Conservation (phyloP, 306 rosid species). For the Gleditsia sinensis region DNA sequence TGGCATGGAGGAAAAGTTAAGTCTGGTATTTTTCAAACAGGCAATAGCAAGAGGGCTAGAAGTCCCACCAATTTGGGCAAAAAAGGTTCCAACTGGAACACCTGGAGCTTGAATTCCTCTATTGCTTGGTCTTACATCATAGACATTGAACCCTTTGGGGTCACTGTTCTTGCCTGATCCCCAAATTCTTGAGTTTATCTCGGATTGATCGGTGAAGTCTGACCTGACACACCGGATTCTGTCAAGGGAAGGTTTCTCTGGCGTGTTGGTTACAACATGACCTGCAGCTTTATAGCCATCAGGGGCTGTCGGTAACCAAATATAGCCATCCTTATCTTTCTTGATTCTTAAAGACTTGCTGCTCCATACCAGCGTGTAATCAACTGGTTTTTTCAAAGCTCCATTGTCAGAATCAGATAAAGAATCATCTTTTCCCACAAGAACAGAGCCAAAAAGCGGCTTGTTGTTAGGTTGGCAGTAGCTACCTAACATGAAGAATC, state of each 20-base stretch:
- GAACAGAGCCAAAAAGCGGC: slow-evolving; percentile 60
- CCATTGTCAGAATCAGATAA: neutral
- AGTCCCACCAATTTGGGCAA: slow-evolving; percentile 38
- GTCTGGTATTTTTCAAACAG: slow-evolving; percentile 58
- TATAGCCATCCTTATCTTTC: slow-evolving; percentile 49
- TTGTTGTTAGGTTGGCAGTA: slow-evolving; percentile 69
- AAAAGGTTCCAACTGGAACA: slow-evolving; percentile 58
- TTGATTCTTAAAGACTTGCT: slow-evolving; percentile 41
- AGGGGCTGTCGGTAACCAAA: slow-evolving; percentile 71
- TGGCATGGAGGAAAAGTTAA: slow-evolving; percentile 52
- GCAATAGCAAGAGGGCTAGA: slow-evolving; percentile 26
- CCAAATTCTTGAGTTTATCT: slow-evolving; percentile 59
- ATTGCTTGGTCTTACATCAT: slow-evolving; percentile 49
- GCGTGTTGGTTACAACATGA: slow-evolving; percentile 52
- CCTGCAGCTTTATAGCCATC: slow-evolving; percentile 69
- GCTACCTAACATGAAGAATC: slow-evolving; percentile 60
- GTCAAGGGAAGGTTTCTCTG: slow-evolving; percentile 57
- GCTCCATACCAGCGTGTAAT: slow-evolving; percentile 66
- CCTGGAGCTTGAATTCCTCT: slow-evolving; percentile 56
- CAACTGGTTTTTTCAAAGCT: slow-evolving; percentile 49
- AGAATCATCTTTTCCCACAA: slow-evolving; percentile 52
- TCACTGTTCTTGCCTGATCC: slow-evolving; percentile 28
- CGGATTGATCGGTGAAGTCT: slow-evolving; percentile 61
- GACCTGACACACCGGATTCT: slow-evolving; percentile 56
- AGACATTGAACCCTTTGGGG: slow-evolving; percentile 46